Evolutionary conservation across 176 grass and related monocot genomes (phyloP).

Genomic region (Dactylis glomerata): DNA sequence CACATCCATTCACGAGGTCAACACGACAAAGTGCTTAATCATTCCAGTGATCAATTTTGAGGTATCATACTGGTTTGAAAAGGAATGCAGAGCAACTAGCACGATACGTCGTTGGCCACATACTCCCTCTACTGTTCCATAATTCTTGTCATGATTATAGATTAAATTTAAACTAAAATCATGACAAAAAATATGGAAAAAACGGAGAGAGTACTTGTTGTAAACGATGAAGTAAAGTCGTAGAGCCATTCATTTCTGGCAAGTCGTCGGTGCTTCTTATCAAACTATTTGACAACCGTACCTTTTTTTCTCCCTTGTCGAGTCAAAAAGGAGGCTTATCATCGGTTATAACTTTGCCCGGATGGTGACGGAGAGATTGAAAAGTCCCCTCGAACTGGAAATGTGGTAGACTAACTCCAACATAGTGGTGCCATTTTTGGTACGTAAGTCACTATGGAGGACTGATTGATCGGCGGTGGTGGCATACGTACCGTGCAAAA

Average conservation of each 20-base stretch:
- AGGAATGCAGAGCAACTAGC: no score
- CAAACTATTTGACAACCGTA: not conserved
- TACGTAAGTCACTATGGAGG: not conserved
- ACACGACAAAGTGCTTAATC: not conserved
- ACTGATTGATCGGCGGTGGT: not conserved
- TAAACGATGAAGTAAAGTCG: not conserved
- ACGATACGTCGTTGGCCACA: no score
- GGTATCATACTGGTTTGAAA: no score
- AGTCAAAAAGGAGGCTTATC: not conserved
- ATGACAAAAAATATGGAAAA: no score
- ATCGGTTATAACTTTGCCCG: not conserved
- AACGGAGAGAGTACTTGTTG: no score
- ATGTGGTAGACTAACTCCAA: not conserved
- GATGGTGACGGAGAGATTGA: not conserved
- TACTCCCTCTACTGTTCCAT: not conserved
- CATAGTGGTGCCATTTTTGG: not conserved
- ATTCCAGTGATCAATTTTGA: not conserved
- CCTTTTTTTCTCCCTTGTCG: not conserved
- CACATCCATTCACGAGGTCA: not conserved
- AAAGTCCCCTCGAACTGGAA: not conserved
- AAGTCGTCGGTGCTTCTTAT: not conserved
- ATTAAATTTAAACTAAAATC: no score
- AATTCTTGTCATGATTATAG: no score
- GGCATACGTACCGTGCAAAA: slow-evolving; percentile 32
- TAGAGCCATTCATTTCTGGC: not conserved